Evolutionary conservation across 2,329 filamentous ascomycete species (phyloP).

Genomic region (Alternaria brassicae): DNA sequence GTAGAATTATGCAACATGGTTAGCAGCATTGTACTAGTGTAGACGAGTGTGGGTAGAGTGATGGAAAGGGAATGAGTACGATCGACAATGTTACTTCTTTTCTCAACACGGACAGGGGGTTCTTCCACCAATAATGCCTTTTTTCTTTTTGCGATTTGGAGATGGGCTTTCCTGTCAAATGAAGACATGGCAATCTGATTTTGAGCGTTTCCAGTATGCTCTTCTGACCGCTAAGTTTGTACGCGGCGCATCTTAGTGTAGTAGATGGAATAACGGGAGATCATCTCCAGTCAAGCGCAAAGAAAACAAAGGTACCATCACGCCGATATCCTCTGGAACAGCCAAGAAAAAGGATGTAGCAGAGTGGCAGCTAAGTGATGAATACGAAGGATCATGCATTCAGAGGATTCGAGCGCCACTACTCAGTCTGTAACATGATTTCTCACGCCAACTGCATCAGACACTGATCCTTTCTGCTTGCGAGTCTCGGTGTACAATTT

Average conservation of each 20-base stretch:
- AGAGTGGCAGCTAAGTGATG: no score
- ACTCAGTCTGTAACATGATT: neutral
- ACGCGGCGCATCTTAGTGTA: neutral
- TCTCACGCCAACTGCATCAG: neutral
- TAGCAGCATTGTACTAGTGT: neutral
- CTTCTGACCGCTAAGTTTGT: neutral
- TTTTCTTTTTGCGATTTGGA: neutral
- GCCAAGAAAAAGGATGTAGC: neutral
- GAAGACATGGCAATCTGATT: neutral
- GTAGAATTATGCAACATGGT: neutral
- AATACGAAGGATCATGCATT: neutral
- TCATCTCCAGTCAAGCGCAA: neutral
- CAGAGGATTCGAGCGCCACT: neutral
- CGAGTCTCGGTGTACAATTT: neutral
- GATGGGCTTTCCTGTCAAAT: neutral
- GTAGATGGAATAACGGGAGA: neutral
- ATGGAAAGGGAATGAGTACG: neutral
- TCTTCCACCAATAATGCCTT: neutral
- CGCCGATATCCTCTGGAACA: neutral
- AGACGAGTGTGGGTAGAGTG: neutral
- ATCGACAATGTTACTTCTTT: slow-evolving; percentile 3
- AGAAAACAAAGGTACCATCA: neutral
- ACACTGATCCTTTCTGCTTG: neutral
- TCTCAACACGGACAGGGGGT: neutral
- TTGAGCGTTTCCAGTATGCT: neutral